Conservation (phyloP, 441 rosid genomes). For the Gossypium davidsonii region DNA sequence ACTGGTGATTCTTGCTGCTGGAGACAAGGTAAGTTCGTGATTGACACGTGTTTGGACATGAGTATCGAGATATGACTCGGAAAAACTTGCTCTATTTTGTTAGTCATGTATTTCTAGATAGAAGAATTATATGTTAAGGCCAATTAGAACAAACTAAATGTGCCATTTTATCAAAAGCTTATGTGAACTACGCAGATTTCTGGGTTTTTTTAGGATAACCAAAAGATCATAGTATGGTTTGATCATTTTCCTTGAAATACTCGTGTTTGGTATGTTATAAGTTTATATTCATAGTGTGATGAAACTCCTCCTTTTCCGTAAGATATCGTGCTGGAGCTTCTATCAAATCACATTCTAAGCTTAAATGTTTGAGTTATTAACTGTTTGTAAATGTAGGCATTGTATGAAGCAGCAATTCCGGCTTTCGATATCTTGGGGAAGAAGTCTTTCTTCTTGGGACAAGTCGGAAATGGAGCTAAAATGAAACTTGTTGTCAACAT, state of each 20-base stretch:
- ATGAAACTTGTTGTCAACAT: constrained; percentile 94
- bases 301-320: too few relatives aligned
- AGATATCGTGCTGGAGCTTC: neutral
- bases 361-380: neutral
- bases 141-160: too few relatives aligned
- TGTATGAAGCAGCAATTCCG: constrained; percentile 68
- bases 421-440: constrained; percentile 80
- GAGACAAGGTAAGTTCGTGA: constrained; percentile 60
- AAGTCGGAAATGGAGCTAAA: constrained; percentile 86
- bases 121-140: neutral
- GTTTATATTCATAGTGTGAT: too few relatives aligned
- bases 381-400: constrained; percentile 32
- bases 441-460: constrained; percentile 80
- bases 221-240: too few relatives aligned
- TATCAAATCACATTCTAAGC: neutral
- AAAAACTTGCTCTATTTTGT: neutral
- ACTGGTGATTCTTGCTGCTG: constrained; percentile 86
- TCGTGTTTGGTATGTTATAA: too few relatives aligned
- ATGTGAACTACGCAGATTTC: too few relatives aligned
- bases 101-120: neutral
- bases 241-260: too few relatives aligned
- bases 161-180: too few relatives aligned
- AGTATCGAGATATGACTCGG: neutral
- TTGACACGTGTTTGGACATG: neutral
- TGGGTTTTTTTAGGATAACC: too few relatives aligned